Base-by-base conservation (phyloP, 768 basidiomycete genomes). In the Pleurotus eryngii region DNA sequence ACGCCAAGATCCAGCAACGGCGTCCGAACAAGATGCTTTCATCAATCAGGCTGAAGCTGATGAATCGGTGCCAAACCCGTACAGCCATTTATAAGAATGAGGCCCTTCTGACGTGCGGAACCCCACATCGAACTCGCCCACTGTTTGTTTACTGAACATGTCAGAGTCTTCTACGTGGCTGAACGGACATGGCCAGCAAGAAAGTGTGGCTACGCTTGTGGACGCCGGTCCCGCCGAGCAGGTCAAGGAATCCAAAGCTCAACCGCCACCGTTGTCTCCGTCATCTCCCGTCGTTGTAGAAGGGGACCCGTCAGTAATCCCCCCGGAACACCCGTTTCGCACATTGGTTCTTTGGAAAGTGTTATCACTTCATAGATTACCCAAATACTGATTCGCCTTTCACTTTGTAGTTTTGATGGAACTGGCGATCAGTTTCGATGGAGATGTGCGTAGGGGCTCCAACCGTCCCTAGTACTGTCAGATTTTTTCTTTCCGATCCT, bases 341-440 rank as follows among this genome's bases (percentile, higher is more conserved):
- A 64, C 63, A 1, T 46, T 64, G 30, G 61, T 64, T 3, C 53
- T 64, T 11, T 62, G 61, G 51, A 40, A 42, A 5, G 51, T 57
- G 18, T 57, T 8, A 20, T 9, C 37, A n/a, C 20, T 18, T 35
- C 30, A 66, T 74, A 6, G 74, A 74, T 8, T 66, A 70, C 5
- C 60, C 61, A 1, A 69, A 73, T 46, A 48, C 61, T 8, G 61
- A 58, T 50, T 72, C 85, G 30, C 86, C 83, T 0, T 61, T 87
- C 6, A 79, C 89, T 0, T 72, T 90, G 4, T 89, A 54, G 89
- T 66, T 90, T 90, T 63, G 89, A 90, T 67, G 85, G 81, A 3
- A 82, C 80, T 4, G 78, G 78, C 43, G 76, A 80, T 57, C 74
- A 79, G 12, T 76, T 76, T 75, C 59, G 73, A 76, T 59, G 65